Conservation (phyloP, 345 rosid genomes). For the Eutrema heterophyllum region DNA sequence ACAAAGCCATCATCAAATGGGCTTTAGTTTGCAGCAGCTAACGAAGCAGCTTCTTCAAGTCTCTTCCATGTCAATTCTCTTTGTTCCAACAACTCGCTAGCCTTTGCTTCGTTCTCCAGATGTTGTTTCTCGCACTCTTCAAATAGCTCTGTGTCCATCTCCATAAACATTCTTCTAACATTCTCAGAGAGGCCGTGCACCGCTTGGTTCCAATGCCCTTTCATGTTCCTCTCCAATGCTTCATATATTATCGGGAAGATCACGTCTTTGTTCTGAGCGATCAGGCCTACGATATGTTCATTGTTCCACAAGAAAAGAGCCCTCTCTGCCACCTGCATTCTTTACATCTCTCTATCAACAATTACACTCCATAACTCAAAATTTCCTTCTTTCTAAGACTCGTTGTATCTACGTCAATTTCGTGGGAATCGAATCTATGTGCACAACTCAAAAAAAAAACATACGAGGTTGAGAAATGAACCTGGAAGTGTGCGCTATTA, state of each 20-base stretch:
- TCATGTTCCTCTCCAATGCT: slow-evolving; percentile 52
- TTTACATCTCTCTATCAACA: slow-evolving; percentile 21
- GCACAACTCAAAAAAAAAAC: not conserved
- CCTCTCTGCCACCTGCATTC: slow-evolving; percentile 58
- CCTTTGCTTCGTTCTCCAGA: slow-evolving; percentile 37
- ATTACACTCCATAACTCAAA: not conserved
- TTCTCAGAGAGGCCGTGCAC: slow-evolving; percentile 48
- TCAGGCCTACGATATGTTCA: slow-evolving; percentile 50
- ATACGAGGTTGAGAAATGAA: slow-evolving; percentile 15
- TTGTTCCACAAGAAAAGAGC: slow-evolving; percentile 65
- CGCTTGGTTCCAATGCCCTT: slow-evolving; percentile 59
- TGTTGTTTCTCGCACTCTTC: slow-evolving; percentile 36
- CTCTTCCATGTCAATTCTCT: slow-evolving; percentile 41
- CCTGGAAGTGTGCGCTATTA: slow-evolving; percentile 47
- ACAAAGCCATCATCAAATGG: not conserved
- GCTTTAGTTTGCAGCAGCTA: slow-evolving; percentile 25
- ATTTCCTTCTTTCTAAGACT: not conserved
- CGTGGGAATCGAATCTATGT: not conserved
- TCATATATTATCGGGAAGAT: slow-evolving; percentile 54
- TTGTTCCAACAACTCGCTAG: slow-evolving; percentile 33
- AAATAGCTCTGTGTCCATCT: slow-evolving; percentile 40
- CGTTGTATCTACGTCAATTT: not conserved
- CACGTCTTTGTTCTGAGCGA: slow-evolving; percentile 43
- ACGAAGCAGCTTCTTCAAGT: slow-evolving; percentile 41
- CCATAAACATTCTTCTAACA: slow-evolving; percentile 47